A percentile compares a stretch with the other conserved stretches of the same genome.
Evolutionary conservation across 1,284 basidiomycete genomes (phyloP).

Genomic region (Boletus sp.): DNA sequence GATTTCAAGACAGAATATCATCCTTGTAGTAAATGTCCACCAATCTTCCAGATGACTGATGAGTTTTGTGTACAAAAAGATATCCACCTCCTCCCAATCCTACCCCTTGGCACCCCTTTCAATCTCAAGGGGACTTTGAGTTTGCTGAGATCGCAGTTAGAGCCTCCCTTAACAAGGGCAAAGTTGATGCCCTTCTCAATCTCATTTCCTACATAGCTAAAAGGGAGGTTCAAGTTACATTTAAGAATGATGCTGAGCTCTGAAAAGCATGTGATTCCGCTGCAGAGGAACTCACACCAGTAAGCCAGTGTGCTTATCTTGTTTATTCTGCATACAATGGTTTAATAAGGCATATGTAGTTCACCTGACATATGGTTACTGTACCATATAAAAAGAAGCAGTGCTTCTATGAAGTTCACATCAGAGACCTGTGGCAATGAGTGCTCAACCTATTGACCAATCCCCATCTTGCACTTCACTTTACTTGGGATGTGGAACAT

Average conservation of each 20-base stretch:
- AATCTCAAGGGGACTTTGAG: slow-evolving; percentile 6
- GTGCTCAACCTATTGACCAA: slow-evolving; percentile 27
- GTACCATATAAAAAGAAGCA: slow-evolving; percentile 5
- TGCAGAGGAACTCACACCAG: neutral
- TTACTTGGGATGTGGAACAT: slow-evolving; percentile 16
- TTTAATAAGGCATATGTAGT: neutral
- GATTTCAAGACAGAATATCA: neutral
- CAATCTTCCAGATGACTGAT: neutral
- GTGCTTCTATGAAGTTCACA: slow-evolving; percentile 6
- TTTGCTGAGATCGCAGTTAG: slow-evolving; percentile 6
- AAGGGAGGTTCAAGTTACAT: neutral
- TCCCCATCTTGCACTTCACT: slow-evolving; percentile 22
- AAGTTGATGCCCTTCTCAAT: slow-evolving; percentile 9
- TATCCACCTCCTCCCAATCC: neutral
- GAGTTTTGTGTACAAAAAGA: neutral
- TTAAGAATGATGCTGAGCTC: slow-evolving; percentile 11
- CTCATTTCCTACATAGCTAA: slow-evolving; percentile 3
- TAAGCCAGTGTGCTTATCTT: neutral
- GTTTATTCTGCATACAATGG: neutral
- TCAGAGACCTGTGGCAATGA: slow-evolving; percentile 33
- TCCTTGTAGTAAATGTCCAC: neutral
- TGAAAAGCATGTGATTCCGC: slow-evolving; percentile 4
- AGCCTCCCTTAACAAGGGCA: slow-evolving; percentile 5
- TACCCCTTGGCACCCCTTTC: slow-evolving; percentile 7
- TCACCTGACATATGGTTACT: neutral